These are phyloP conservation scores for Acanthamoeba culbertsoni DNA, from an alignment of 208 protist species.

Conservation along the genomic window DNA sequence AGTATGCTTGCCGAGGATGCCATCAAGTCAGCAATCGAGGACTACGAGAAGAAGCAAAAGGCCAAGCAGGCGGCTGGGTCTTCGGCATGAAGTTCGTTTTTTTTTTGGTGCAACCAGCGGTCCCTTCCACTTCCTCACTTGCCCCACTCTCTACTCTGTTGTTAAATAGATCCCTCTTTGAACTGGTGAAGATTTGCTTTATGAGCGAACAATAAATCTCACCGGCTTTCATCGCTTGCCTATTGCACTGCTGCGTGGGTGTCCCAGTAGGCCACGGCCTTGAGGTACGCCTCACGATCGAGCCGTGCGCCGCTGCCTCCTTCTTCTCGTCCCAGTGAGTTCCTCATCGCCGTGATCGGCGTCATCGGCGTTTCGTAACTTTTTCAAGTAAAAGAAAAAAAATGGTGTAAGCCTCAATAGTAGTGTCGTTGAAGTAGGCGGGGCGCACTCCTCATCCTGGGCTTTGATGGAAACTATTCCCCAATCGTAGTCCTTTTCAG, in stretches of 20 bases:
- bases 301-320: not conserved
- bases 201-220: not conserved
- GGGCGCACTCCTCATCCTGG: conserved; percentile 9
- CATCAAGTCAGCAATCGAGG: conserved; percentile 97
- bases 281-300: not conserved
- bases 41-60: conserved; percentile 72
- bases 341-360: conserved; percentile 33
- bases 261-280: conserved; percentile 34
- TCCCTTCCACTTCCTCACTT: not conserved
- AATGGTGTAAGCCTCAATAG: no score
- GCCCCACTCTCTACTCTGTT: not conserved
- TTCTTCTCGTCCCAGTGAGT: not conserved
- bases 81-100: not conserved
- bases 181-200: no score
- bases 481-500: conserved; percentile 22
- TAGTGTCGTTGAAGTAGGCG: not conserved
- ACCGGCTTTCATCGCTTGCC: not conserved
- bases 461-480: conserved; percentile 47
- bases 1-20: conserved; percentile 99
- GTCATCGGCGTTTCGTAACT: conserved; percentile 39
- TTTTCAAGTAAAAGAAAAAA: not conserved
- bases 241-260: not conserved
- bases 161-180: not conserved
- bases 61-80: not conserved
- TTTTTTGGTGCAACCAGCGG: no score